Conservation (phyloP, 768 basidiomycete species). For the Cystobasidium ongulense region DNA sequence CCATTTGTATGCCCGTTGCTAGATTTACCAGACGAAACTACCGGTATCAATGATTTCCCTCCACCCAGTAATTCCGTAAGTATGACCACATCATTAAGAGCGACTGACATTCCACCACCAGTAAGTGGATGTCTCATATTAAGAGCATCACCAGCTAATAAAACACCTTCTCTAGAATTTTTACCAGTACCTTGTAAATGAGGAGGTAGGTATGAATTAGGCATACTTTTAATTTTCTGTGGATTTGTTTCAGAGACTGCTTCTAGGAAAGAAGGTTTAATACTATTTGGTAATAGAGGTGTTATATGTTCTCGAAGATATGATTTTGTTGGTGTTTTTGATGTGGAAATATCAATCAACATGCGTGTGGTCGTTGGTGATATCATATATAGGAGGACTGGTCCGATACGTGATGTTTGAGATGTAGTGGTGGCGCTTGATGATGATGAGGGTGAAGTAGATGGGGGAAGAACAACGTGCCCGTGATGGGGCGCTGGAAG, state of each 20-base stretch:
- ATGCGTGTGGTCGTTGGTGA: conserved; percentile 78
- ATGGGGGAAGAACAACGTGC: conserved; percentile 41
- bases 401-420: conserved; percentile 72
- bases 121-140: conserved; percentile 99
- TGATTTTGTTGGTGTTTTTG: conserved; percentile 61
- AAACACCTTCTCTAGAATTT: conserved; percentile 57
- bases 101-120: conserved; percentile 95
- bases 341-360: conserved; percentile 77
- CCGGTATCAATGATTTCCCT: conserved; percentile 9
- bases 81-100: conserved; percentile 72
- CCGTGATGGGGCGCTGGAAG: conserved; percentile 47
- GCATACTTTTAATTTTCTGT: conserved; percentile 66
- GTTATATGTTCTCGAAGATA: conserved; percentile 66
- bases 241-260: conserved; percentile 57
- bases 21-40: background rate
- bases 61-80: conserved; percentile 56
- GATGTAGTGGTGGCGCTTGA: conserved; percentile 33
- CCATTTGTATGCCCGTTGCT: background rate
- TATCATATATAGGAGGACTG: conserved; percentile 89
- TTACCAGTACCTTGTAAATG: conserved; percentile 47
- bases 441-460: conserved; percentile 16
- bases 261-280: conserved; percentile 58
- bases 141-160: conserved; percentile 91
- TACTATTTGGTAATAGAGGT: conserved; percentile 67
- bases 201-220: conserved; percentile 78